phyloP scores from a whole-genome alignment of 805 yeast species.

The Maudiozyma bulderi region DNA sequence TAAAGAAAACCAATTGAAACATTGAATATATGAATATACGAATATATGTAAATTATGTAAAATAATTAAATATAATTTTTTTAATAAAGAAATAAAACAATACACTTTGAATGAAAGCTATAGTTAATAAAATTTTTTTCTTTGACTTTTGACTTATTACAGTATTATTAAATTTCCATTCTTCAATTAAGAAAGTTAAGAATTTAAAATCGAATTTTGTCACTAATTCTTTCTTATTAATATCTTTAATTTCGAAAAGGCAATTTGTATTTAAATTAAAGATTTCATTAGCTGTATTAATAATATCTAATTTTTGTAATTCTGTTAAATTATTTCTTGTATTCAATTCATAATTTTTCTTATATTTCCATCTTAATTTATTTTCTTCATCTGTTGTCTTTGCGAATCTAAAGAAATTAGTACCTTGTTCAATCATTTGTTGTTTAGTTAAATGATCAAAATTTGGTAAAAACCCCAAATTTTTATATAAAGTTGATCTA shows the following conservation, averaged over 20 bases:
- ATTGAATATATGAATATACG: background rate
- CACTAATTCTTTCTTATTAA: slow-evolving; percentile 50
- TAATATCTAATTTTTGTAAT: slow-evolving; percentile 57
- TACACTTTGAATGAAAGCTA: background rate
- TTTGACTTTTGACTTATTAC: background rate
- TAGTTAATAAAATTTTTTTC: background rate
- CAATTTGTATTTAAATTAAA: slow-evolving; percentile 54
- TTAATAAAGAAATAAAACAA: background rate
- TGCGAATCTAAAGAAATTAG: slow-evolving; percentile 46
- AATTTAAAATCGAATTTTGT: slow-evolving; percentile 46
- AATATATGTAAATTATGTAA: background rate
- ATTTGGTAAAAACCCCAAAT: slow-evolving; percentile 68
- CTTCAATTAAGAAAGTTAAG: slow-evolving; percentile 27
- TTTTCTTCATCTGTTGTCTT: slow-evolving; percentile 49
- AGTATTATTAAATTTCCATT: slow-evolving; percentile 24
- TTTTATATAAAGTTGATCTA: slow-evolving; percentile 54
- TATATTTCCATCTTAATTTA: slow-evolving; percentile 53
- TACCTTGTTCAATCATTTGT: slow-evolving; percentile 52
- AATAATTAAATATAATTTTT: background rate
- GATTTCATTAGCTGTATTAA: slow-evolving; percentile 56
- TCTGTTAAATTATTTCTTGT: slow-evolving; percentile 67
- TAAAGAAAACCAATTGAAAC: background rate
- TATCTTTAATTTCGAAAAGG: slow-evolving; percentile 56
- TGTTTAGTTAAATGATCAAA: slow-evolving; percentile 55
- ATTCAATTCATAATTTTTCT: slow-evolving; percentile 66